A percentile compares a stretch with the other conserved stretches of the same genome.
These are phyloP conservation scores for Echinochloa phyllopogon DNA, from an alignment of 176 grass and related monocot genomes.

Conservation along the genomic window DNA sequence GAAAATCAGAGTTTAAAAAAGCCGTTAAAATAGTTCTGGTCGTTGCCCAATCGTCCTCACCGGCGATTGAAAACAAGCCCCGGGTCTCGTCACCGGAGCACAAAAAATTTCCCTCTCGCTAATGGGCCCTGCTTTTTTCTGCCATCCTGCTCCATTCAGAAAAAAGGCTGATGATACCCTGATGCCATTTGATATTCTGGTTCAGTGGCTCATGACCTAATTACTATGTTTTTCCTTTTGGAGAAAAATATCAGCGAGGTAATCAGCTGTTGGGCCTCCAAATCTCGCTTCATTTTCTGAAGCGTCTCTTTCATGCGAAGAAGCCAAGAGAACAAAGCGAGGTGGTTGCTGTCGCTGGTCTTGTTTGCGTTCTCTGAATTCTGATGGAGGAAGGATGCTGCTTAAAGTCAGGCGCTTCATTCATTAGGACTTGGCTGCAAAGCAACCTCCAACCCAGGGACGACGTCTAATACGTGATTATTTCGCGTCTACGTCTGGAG, in stretches of 20 bases:
- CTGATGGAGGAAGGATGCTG: not conserved
- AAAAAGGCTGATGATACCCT: not conserved
- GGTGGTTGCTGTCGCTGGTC: not conserved
- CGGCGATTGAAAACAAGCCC: slow-evolving; percentile 19
- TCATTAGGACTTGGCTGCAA: slow-evolving; percentile 23
- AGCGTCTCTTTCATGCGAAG: slow-evolving; percentile 10
- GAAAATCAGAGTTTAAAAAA: not conserved
- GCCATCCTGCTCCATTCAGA: not conserved
- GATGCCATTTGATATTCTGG: not conserved
- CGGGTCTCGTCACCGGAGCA: slow-evolving; percentile 25
- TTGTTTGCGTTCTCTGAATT: not conserved
- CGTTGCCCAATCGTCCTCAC: slow-evolving; percentile 40
- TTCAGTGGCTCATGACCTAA: not conserved
- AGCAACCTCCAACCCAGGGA: not conserved
- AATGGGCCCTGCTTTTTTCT: not conserved
- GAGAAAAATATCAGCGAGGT: not conserved
- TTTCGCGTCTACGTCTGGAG: slow-evolving; percentile 8
- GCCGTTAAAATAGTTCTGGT: slow-evolving; percentile 7
- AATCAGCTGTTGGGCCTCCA: not conserved
- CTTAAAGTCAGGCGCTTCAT: slow-evolving; percentile 26
- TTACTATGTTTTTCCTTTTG: not conserved
- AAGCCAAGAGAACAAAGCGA: not conserved
- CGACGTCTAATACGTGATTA: slow-evolving; percentile 24
- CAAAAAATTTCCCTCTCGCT: not conserved
- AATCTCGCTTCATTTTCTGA: slow-evolving; percentile 2